Percentiles rank a stretch among this genome's conserved stretches.
phyloP scores from a whole-genome alignment of 345 rosid genomes.

The Euphorbia tirucalli region DNA sequence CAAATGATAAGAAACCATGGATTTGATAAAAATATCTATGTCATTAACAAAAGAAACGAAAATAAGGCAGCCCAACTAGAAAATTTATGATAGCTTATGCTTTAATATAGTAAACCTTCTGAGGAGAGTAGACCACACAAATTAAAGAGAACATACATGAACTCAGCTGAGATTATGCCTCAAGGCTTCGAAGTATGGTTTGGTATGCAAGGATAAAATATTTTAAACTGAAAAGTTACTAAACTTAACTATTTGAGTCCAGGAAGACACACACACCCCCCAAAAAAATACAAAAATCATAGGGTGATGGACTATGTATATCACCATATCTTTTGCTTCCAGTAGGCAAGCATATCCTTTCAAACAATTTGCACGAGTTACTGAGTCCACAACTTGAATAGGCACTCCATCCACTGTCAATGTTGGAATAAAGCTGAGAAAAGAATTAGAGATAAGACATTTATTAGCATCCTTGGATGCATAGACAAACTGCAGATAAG shows the following conservation, averaged over 20 bases:
- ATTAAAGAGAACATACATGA: background rate
- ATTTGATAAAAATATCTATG: background rate
- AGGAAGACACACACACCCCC: too few species aligned
- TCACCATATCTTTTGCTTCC: slow-evolving; percentile 55
- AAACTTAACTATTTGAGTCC: background rate
- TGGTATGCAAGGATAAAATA: too few species aligned
- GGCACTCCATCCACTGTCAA: slow-evolving; percentile 56
- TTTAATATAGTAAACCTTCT: background rate
- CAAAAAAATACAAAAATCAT: background rate
- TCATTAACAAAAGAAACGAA: background rate
- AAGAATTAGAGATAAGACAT: background rate
- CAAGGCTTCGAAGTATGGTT: background rate
- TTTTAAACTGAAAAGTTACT: background rate
- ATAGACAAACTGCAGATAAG: background rate
- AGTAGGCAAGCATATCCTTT: slow-evolving; percentile 64
- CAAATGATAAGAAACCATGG: background rate
- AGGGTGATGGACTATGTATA: slow-evolving; percentile 1
- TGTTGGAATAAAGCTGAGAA: slow-evolving; percentile 54
- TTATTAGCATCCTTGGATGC: background rate
- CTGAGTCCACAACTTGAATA: slow-evolving; percentile 58
- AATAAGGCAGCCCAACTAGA: background rate
- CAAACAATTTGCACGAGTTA: slow-evolving; percentile 64
- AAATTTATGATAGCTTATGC: background rate
- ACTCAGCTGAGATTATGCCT: background rate
- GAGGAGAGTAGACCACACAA: background rate